Evolutionary conservation across 768 basidiomycete genomes (phyloP), one percentile per base, ranked within the genome.

Genomic region (Lactifluus hygrophoroides): DNA sequence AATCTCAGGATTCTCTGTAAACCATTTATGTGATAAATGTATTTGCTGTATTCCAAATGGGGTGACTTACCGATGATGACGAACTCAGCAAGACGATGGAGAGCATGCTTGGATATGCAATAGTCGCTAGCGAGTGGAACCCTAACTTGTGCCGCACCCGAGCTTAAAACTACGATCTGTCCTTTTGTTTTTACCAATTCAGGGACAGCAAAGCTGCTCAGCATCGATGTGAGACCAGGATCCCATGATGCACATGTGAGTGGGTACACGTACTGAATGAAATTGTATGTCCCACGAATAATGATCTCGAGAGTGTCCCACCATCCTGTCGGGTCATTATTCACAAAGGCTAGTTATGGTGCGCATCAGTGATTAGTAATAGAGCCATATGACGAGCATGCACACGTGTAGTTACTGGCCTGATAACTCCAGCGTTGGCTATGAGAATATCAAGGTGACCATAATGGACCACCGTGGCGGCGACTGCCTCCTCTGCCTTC

Each of bases 261-360:
- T 8, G 16, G 17, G 17, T 17, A n/a, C 14, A 5, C 45, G 27
- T 25, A 62, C 61, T 54, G 52, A 9, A 43, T 50, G 13, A 46
- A 50, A 27, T 58, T 54, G 42, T 58, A 59, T 1, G 52, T 34
- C 1, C 61, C 61, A 17, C 56, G 57, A 9, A 62, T 14, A 11
- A 59, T 62, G 57, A 55, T 37, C 17, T 62, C 61, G 11, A 54
- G 11, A n/a, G n/a, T n/a, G n/a, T n/a, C n/a, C n/a, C n/a, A n/a
- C n/a, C n/a, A n/a, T n/a, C n/a, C n/a, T n/a, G 13, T 27, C 11
- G 61, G 48, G n/a, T 62, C 57, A 37, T 53, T 43, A 1, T 30
- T 23, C 7, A 27, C 52, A 5, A 62, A 50, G 1, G 49, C 57
- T 59, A 17, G 19, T 9, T 5, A 35, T 1, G 6, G 38, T 23